These are phyloP conservation scores for Cladobotryum mycophilum DNA, from an alignment of 2,329 filamentous ascomycete genomes.

Conservation along the genomic window DNA sequence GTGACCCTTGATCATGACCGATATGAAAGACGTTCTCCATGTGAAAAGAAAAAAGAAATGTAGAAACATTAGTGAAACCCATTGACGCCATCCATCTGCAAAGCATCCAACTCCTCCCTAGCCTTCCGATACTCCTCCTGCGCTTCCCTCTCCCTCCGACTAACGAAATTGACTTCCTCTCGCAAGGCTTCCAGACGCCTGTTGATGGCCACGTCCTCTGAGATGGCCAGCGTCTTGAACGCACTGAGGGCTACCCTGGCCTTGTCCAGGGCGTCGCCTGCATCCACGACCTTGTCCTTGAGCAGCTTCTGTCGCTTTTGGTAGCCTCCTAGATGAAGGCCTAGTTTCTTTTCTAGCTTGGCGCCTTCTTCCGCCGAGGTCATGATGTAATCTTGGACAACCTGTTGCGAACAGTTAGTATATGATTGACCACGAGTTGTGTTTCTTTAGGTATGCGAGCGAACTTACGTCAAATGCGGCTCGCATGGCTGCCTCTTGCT, in stretches of 20 bases:
- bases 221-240: constrained; percentile 69
- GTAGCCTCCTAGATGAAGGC: constrained; percentile 82
- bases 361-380: constrained; percentile 71
- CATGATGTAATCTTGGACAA: constrained; percentile 67
- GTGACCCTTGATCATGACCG: background rate
- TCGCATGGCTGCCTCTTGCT: constrained; percentile 56
- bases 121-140: constrained; percentile 76
- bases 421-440: background rate
- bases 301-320: constrained; percentile 77
- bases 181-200: constrained; percentile 67
- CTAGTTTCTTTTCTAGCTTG: constrained; percentile 91
- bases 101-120: constrained; percentile 67
- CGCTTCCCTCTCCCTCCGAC: constrained; percentile 76
- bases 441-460: background rate
- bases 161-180: constrained; percentile 77
- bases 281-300: constrained; percentile 70
- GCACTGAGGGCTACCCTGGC: constrained; percentile 65
- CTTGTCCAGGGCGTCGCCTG: constrained; percentile 67
- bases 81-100: constrained; percentile 36
- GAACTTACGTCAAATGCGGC: constrained; percentile 67
- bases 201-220: constrained; percentile 70
- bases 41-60: background rate
- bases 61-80: constrained; percentile 30
- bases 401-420: constrained; percentile 32
- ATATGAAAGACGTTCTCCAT: no score